Base-by-base conservation (phyloP, 2,329 filamentous ascomycete species). In the Tympanopsis confertula region DNA sequence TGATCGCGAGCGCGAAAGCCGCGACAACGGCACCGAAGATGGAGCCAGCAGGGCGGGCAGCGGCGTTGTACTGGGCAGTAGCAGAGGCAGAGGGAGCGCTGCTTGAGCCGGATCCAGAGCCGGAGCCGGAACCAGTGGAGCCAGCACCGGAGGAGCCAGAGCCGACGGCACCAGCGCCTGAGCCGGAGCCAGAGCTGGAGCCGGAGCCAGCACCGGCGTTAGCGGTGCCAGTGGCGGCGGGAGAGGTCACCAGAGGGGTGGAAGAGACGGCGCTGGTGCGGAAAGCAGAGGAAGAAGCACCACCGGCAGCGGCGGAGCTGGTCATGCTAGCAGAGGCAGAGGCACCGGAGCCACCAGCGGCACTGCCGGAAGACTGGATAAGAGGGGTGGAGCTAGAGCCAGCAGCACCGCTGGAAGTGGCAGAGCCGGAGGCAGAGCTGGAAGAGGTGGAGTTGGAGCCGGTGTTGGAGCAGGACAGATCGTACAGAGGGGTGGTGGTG, bases 391-490 rank as follows among this genome's bases (percentile, higher is more conserved):
- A 18, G 14, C 18, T 4, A 18, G 14, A 2, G 29, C 15, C 12
- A 18, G 15, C 4, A 18, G 14, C 14, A 18, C 15, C 29, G 12
- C 18, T 4, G 29, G 18, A 14, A 35, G 26, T 3, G 17, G 35
- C 38, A 29, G 43, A 18, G 35, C 43, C 38, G 39, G 39, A 37
- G 39, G 39, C 18, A 33, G 38, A n/a, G n/a, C n/a, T n/a, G n/a
- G n/a, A n/a, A 3, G 42, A 47, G 10, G 51, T 55, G 40, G 60
- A 52, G 42, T 51, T 55, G 40, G 59, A 52, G 39, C 57, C 55
- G 63, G 77, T 83, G 33, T 69, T 71, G 39, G 57, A 54, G 63
- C 77, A 84, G 33, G 69, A 71, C 38, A 83, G 69, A 51, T 82
- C 72, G 52, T 69, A 82, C 22, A 80, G 59, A 18, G 78, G 75